Conservation (phyloP, 192 early-diverging fungal species). For the Linnemannia exigua region DNA sequence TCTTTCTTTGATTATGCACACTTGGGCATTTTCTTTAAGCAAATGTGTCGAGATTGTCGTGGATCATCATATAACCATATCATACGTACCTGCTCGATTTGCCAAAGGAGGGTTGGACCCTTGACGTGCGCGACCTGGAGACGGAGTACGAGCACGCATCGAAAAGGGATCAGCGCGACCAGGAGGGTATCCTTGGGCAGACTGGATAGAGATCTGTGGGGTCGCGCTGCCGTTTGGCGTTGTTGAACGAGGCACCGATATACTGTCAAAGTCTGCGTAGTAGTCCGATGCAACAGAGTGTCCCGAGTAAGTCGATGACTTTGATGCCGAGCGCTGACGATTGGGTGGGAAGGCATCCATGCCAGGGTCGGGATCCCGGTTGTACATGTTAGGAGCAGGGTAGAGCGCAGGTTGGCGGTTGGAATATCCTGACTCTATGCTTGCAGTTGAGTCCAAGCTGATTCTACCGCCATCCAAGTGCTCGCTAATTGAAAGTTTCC, state of each 20-base stretch:
- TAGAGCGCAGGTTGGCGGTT: conserved; percentile 44
- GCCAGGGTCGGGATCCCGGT: conserved; percentile 21
- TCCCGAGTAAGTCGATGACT: conserved; percentile 49
- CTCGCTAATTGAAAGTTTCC: conserved; percentile 42
- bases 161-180: conserved; percentile 43
- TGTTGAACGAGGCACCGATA: conserved; percentile 27
- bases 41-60: neutral
- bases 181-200: conserved; percentile 38
- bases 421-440: conserved; percentile 43
- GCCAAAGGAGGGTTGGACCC: conserved; percentile 44
- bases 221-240: conserved; percentile 38
- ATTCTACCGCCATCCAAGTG: conserved; percentile 43
- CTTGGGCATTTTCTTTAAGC: neutral
- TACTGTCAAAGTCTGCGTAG: conserved; percentile 53
- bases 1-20: neutral
- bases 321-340: conserved; percentile 49
- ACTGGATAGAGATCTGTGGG: conserved; percentile 52
- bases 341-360: conserved; percentile 42
- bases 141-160: conserved; percentile 52
- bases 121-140: conserved; percentile 45
- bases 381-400: conserved; percentile 41
- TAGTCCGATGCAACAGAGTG: conserved; percentile 51
- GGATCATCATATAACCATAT: neutral
- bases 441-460: conserved; percentile 46
- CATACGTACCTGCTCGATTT: conserved; percentile 18